Evolutionary conservation across 768 basidiomycete genomes (phyloP), one percentile per base, ranked within the genome.

Genomic region (Pisolithus albus): DNA sequence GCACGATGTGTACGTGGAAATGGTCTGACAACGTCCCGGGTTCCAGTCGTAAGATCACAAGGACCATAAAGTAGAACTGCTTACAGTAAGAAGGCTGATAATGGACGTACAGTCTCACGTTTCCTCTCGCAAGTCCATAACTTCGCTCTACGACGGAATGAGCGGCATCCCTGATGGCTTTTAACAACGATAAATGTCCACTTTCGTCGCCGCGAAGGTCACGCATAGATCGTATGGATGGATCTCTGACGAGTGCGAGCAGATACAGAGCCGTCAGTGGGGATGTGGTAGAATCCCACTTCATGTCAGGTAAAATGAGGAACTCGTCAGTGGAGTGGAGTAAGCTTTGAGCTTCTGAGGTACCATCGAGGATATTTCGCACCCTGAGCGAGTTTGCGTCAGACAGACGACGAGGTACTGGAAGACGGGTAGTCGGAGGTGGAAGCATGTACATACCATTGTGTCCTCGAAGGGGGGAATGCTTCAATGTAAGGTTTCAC

Each of bases 31-130:
- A 11, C n/a, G 49, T 10, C 16, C 2, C 1, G 46, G n/a, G n/a
- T n/a, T n/a, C n/a, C n/a, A n/a, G n/a, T n/a, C n/a, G 6, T 15
- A 24, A 9, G 32, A 18, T 42, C 21, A 30, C 41, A 38, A 9
- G 19, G 23, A 46, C 45, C 40, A 11, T 23, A 26, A 5, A 50
- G 52, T 10, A 18, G 4, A 75, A 34, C 11, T 15, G 11, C 88
- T 56, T 52, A 94, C 94, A 97, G 63, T 97, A 98, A 36, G 84
- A 88, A 0, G 95, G 95, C 62, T 96, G 94, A 64, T 99, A 99
- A 64, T 99, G 96, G 13, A 98, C 70, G 60, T 83, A 93, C 72
- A 94, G 74, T 59, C 92, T 72, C 52, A 96, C 61, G 9, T 81
- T 75, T 3, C 83, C 85, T 15, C 63, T 58, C 4, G 68, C 70